Conservation (phyloP, 306 rosid species). For the Cucumis hystrix region DNA sequence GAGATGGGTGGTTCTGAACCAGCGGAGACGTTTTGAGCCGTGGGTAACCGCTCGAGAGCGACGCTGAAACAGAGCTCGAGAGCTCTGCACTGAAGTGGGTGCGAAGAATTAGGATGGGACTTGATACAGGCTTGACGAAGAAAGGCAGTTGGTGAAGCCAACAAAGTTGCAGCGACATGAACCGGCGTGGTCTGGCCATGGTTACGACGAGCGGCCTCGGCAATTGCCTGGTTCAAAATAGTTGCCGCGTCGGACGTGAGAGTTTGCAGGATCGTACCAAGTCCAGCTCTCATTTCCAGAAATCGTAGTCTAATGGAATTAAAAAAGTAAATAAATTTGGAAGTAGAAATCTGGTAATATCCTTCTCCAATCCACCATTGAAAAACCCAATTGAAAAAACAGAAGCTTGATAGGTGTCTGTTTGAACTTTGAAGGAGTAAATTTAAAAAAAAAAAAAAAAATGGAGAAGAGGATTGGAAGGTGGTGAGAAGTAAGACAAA, state of each 20-base stretch:
- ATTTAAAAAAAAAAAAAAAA: not conserved
- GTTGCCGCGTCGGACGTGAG: constrained; percentile 91
- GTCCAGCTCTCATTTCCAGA: constrained; percentile 86
- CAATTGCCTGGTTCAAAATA: constrained; percentile 75
- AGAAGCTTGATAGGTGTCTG: not conserved
- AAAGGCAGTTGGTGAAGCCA: constrained; percentile 66
- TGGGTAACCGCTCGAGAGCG: constrained; percentile 76
- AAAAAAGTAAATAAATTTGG: not conserved
- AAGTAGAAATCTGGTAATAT: not conserved
- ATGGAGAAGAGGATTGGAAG: not conserved
- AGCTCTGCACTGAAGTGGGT: constrained; percentile 96
- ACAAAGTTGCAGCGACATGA: constrained; percentile 75
- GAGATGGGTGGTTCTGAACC: constrained; percentile 77
- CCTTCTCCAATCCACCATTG: not conserved
- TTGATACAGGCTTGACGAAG: constrained; percentile 93
- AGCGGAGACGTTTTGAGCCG: constrained; percentile 49
- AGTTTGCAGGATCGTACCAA: constrained; percentile 90
- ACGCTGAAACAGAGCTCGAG: constrained; percentile 94
- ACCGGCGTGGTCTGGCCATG: constrained; percentile 99
- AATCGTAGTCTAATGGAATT: not conserved
- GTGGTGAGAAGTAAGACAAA: constrained; percentile 7
- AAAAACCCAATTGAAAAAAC: not conserved
- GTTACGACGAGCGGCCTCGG: constrained; percentile 85
- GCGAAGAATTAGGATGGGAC: constrained; percentile 91
- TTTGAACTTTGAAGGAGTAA: not conserved